Evolutionary conservation across 345 rosid genomes (phyloP), one percentile per base, ranked within the genome.

Genomic region (Pelargonium nanum): DNA sequence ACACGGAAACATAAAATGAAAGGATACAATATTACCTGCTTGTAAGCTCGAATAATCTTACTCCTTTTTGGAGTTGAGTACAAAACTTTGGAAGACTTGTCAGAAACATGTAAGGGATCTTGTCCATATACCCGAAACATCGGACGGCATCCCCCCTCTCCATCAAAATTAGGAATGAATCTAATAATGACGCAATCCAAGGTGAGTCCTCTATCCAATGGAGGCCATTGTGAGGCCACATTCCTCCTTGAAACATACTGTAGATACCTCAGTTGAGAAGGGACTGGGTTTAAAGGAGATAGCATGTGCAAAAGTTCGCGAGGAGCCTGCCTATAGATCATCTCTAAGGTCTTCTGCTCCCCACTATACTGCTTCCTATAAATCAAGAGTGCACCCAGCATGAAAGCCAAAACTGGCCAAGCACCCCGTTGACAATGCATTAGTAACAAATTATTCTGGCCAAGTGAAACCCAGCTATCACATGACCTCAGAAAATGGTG

Each of bases 401-500:
- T 80, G 58, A 89, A 89, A 60, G 93, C 98, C 59, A 92, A 70
- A 69, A 85, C 84, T 0, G 88, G 95, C 95, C 97, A 92, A 69
- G 86, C 95, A 57, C 91, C 96, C 17, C 75, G 70, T 65, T 92
- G 95, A 64, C 97, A 89, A 66, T 92, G 97, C 98, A 89, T 89
- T 25, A 92, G 64, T 16, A 92, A 66, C 74, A 89, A 58, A 77
- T 92, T 92, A 51, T 74, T 70, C 2, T 76, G 83, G 20, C 98
- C 97, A 26, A 92, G 88, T 0, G 91, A 82, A 24, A 92, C 93
- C 98, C 98, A 92, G 71, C 95, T 92, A 73, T 92, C 97, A 21
- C 89, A 81, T 3, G 98, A 92, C 63, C 95, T 84, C 60, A 92
- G 77, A 67, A 89, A 89, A 81, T 89, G 98, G 72, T 85, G 98